Evolutionary conservation across 2,329 filamentous ascomycete species (phyloP), one percentile per base, ranked within the genome.

Genomic region (Penicillium sp.): DNA sequence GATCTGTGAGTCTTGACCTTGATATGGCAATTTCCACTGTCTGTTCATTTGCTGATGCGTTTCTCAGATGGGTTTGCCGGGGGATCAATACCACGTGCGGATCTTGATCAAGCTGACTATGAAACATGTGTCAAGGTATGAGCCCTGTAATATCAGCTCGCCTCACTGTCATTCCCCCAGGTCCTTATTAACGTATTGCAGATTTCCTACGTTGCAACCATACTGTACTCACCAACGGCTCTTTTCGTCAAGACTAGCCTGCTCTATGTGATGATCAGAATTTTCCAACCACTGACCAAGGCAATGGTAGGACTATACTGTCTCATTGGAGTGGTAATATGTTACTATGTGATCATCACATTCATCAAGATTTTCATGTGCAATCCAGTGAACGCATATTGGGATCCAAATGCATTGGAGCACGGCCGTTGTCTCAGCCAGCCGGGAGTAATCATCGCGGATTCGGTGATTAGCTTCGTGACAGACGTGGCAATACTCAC

Each of bases 311-410:
- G 46, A 13, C 24, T 61, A 2, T 53, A 55, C 21, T 46, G 46
- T 18, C 44, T 57, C n/a, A 50, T 61, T 6, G 52, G n/a, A n/a
- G 5, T 45, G n/a, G 52, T 48, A 4, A 21, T 55, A 22, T 10
- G 39, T 39, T 61, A 61, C 47, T 61, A 61, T 41, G 39, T 53
- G 4, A 56, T 46, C 24, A 61, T 61, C 40, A 45, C 51, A 14
- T 61, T 61, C 38, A 52, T 61, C 34, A 61, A 61, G 16, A 54
- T 58, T 18, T 61, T 61, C 39, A 53, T 56, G 32, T 61, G 59
- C 53, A 41, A 22, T 6, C 59, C 59, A 3, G 53, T 58, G 22
- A 55, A 55, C 1, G 53, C 55, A 2, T 61, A 60, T 36, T 61
- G 59, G 59, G 44, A 24, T 7, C 5, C 21, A n/a, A 36, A 29